Conservation (phyloP, 768 basidiomycete genomes). For the Russula sp. region DNA sequence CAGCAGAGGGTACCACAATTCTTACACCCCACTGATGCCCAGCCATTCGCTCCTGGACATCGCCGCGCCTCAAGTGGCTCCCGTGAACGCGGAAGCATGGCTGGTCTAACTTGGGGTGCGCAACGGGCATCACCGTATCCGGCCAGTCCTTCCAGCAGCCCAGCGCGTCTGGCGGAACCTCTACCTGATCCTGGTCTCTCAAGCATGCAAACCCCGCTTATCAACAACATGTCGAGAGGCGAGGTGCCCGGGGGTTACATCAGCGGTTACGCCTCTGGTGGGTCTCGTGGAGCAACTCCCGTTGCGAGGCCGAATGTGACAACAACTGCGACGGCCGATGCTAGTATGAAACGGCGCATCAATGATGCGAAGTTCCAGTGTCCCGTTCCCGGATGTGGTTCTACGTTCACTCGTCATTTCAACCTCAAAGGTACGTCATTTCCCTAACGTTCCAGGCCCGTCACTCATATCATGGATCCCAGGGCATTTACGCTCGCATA, state of each 20-base stretch:
- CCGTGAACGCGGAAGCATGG: conserved; percentile 28
- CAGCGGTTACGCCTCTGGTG: conserved; percentile 10
- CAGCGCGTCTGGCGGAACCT: conserved; percentile 36
- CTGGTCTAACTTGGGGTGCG: conserved; percentile 9
- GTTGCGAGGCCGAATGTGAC: conserved; percentile 81
- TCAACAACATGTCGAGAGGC: background rate
- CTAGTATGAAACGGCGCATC: conserved; percentile 78
- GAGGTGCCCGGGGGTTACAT: background rate
- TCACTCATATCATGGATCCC: conserved; percentile 8
- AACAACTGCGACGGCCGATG: conserved; percentile 82
- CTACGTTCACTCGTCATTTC: conserved; percentile 95
- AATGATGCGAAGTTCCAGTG: conserved; percentile 86
- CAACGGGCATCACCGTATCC: conserved; percentile 24
- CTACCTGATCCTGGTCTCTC: conserved; percentile 32
- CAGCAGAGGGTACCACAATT: conserved; percentile 30
- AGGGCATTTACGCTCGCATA: conserved; percentile 94
- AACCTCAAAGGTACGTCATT: conserved; percentile 72
- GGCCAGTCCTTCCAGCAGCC: conserved; percentile 16
- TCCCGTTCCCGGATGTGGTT: conserved; percentile 92
- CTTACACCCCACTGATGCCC: conserved; percentile 37
- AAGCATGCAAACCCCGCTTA: conserved; percentile 1
- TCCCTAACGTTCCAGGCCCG: background rate
- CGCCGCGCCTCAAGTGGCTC: conserved; percentile 41
- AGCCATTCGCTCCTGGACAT: conserved; percentile 38
- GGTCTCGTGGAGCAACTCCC: conserved; percentile 21